Evolutionary conservation across 768 basidiomycete species (phyloP).

Genomic region (Tulasnella sp.): DNA sequence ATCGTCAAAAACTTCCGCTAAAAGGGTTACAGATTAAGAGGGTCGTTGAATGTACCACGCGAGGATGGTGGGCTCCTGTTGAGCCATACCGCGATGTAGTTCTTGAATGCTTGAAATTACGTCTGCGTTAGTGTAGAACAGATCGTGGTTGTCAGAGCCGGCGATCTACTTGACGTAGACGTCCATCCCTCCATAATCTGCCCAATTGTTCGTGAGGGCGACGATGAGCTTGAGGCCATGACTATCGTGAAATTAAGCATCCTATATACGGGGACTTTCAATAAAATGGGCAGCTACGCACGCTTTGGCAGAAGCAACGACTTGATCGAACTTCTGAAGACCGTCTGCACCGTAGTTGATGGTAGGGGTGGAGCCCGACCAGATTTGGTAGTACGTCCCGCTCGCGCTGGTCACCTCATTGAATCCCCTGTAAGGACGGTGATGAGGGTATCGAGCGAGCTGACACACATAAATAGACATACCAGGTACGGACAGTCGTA

Average conservation of each 20-base stretch:
- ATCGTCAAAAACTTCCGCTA: neutral
- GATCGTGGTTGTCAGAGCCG: slow-evolving; percentile 31
- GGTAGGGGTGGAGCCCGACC: too few relatives aligned
- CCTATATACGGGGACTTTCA: neutral
- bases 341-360: slow-evolving; percentile 44
- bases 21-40: too few relatives aligned
- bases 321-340: slow-evolving; percentile 32
- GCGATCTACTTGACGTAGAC: slow-evolving; percentile 30
- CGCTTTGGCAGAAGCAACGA: slow-evolving; percentile 49
- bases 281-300: too few relatives aligned
- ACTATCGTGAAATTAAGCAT: too few relatives aligned
- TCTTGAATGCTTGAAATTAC: slow-evolving; percentile 40
- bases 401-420: slow-evolving; percentile 45
- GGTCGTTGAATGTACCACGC: neutral
- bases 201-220: slow-evolving; percentile 18
- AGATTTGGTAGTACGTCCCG: too few relatives aligned
- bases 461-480: slow-evolving; percentile 9
- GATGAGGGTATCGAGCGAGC: neutral
- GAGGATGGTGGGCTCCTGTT: slow-evolving; percentile 34
- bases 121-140: slow-evolving; percentile 46
- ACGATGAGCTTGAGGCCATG: slow-evolving; percentile 48
- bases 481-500: slow-evolving; percentile 46
- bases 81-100: slow-evolving; percentile 40
- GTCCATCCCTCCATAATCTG: slow-evolving; percentile 52
- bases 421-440: slow-evolving; percentile 34